Evolutionary conservation across 2,329 filamentous ascomycete genomes (phyloP).

Genomic region (Neocucurbitaria cava): DNA sequence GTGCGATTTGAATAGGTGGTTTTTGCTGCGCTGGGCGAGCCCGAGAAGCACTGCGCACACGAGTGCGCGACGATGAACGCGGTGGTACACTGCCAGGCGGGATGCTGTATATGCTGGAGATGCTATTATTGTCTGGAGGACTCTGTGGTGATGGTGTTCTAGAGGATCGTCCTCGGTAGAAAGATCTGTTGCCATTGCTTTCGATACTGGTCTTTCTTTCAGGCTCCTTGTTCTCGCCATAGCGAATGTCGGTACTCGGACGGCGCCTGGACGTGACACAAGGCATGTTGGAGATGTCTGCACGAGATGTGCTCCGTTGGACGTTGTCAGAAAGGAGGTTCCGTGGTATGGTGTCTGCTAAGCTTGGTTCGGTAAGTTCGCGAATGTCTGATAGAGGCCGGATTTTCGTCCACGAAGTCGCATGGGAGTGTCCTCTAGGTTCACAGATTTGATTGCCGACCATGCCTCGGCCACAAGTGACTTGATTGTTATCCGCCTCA

Average conservation of each 20-base stretch:
- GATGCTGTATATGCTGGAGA: slow-evolving; percentile 55
- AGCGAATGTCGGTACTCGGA: slow-evolving; percentile 38
- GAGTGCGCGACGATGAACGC: slow-evolving; percentile 53
- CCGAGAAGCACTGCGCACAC: slow-evolving; percentile 33
- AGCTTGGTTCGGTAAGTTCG: slow-evolving; percentile 58
- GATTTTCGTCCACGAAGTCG: slow-evolving; percentile 43
- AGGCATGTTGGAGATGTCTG: slow-evolving; percentile 39
- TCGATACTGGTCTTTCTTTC: slow-evolving; percentile 37
- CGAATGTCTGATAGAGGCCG: slow-evolving; percentile 59
- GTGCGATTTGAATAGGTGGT: slow-evolving; percentile 22
- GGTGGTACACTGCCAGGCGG: slow-evolving; percentile 54
- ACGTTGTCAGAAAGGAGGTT: slow-evolving; percentile 33
- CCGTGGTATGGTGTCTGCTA: slow-evolving; percentile 48
- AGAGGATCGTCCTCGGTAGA: slow-evolving; percentile 31
- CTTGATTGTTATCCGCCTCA: slow-evolving; percentile 16
- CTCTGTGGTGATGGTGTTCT: slow-evolving; percentile 44
- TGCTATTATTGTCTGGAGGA: slow-evolving; percentile 46
- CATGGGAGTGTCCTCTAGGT: slow-evolving; percentile 29
- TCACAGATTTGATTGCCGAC: slow-evolving; percentile 32
- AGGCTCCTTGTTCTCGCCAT: slow-evolving; percentile 37
- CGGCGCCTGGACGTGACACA: slow-evolving; percentile 40
- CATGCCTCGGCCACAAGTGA: slow-evolving; percentile 31
- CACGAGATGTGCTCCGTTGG: slow-evolving; percentile 33
- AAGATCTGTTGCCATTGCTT: slow-evolving; percentile 36
- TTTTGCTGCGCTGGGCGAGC: slow-evolving; percentile 23